phyloP scores from a whole-genome alignment of 768 basidiomycete species.

The Cystofilobasidium ferigula region DNA sequence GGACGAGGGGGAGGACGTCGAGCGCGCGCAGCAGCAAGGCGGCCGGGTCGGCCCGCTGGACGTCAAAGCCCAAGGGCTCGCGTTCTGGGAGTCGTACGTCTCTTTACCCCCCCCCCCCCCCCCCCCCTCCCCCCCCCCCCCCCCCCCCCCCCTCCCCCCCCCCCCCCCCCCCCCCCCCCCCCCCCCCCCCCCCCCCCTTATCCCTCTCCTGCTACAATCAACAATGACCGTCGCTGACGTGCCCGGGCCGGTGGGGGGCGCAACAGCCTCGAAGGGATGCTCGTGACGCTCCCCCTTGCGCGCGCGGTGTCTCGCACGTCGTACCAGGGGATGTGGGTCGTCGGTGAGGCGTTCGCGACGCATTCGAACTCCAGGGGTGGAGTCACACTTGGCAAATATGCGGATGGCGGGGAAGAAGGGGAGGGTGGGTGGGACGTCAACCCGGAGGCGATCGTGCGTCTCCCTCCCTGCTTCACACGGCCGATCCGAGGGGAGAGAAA shows the following conservation, averaged over 20 bases:
- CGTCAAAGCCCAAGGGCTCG: constrained; percentile 44
- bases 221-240: no score
- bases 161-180: no score
- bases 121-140: no score
- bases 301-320: constrained; percentile 47
- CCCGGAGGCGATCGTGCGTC: constrained; percentile 44
- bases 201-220: no score
- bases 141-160: no score
- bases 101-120: no score
- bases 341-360: constrained; percentile 49
- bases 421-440: constrained; percentile 49
- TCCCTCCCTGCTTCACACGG: neutral
- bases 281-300: constrained; percentile 48
- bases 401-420: no score
- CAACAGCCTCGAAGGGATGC: constrained; percentile 45
- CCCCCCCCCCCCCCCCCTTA: no score
- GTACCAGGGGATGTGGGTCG: constrained; percentile 50
- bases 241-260: no score
- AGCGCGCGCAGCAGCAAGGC: neutral
- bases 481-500: neutral
- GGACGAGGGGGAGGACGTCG: neutral
- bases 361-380: constrained; percentile 52
- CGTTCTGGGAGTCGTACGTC: constrained; percentile 50
- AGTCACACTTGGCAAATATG: constrained; percentile 45
- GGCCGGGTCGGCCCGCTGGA: constrained; percentile 38